Conservation (phyloP, 2,329 filamentous ascomycete genomes). For the Apiospora malaysiana region DNA sequence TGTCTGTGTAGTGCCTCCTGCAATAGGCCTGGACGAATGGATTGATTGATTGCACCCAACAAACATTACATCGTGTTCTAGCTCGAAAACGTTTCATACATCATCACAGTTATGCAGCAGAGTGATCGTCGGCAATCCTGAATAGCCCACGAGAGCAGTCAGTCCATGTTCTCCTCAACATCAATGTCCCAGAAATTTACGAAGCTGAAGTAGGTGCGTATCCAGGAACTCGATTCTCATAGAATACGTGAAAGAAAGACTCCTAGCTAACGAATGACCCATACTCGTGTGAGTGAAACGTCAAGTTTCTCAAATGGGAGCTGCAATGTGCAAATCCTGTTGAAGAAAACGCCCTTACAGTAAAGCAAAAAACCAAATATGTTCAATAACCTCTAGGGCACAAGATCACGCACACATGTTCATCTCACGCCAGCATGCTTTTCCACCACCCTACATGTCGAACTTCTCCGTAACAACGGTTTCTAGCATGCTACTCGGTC, state of each 20-base stretch:
- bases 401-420: background rate
- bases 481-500: conserved; percentile 35
- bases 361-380: background rate
- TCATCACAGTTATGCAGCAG: no score
- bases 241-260: background rate
- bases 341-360: background rate
- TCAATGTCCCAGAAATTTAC: no score
- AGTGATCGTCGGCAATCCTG: no score
- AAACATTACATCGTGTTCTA: no score
- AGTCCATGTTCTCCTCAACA: no score
- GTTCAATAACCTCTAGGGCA: background rate
- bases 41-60: no score
- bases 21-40: background rate
- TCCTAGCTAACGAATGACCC: background rate
- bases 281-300: background rate
- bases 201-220: no score
- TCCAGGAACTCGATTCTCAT: background rate
- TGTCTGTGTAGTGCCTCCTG: background rate
- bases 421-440: background rate
- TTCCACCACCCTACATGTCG: background rate
- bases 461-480: conserved; percentile 37
- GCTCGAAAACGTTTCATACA: no score
- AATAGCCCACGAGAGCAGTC: no score
- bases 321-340: background rate
- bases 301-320: no score